Percentiles rank a stretch among this genome's conserved stretches.
phyloP scores from a whole-genome alignment of 2,329 filamentous ascomycete genomes.

The Monosporascus sp. region DNA sequence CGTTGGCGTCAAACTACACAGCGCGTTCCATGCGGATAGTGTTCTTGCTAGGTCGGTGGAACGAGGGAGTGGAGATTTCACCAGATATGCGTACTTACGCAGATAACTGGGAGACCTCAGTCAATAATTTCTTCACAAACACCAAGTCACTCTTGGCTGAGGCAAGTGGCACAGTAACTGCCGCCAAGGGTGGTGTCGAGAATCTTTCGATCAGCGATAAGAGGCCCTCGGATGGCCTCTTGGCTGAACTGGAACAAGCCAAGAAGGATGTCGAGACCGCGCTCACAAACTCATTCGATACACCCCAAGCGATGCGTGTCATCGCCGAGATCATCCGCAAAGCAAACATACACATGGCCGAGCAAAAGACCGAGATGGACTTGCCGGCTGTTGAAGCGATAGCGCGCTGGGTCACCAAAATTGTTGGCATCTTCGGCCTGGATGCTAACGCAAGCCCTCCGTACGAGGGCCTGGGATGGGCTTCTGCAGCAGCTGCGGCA shows the following conservation, averaged over 20 bases:
- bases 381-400: constrained; percentile 46
- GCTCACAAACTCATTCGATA: constrained; percentile 83
- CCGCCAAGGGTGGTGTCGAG: constrained; percentile 23
- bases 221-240: constrained; percentile 22
- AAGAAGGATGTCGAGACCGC: constrained; percentile 51
- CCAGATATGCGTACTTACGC: constrained; percentile 72
- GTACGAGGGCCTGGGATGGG: constrained; percentile 54
- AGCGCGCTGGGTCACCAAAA: constrained; percentile 75
- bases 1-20: constrained; percentile 65
- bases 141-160: constrained; percentile 49
- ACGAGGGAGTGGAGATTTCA: constrained; percentile 86
- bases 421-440: constrained; percentile 80
- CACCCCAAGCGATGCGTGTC: constrained; percentile 69
- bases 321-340: constrained; percentile 73
- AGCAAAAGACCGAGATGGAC: constrained; percentile 39
- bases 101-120: constrained; percentile 71
- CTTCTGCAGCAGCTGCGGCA: constrained; percentile 31
- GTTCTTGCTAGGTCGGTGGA: constrained; percentile 84
- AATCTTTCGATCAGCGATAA: constrained; percentile 32
- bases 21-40: constrained; percentile 75
- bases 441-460: constrained; percentile 54
- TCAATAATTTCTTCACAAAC: constrained; percentile 62
- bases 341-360: constrained; percentile 58
- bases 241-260: constrained; percentile 44
- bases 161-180: constrained; percentile 27